Percentiles rank a stretch among this genome's conserved stretches.
These are phyloP conservation scores for barrel medic (Medicago truncatula) DNA, from an alignment of 306 rosid species.

Conservation along the genomic window DNA sequence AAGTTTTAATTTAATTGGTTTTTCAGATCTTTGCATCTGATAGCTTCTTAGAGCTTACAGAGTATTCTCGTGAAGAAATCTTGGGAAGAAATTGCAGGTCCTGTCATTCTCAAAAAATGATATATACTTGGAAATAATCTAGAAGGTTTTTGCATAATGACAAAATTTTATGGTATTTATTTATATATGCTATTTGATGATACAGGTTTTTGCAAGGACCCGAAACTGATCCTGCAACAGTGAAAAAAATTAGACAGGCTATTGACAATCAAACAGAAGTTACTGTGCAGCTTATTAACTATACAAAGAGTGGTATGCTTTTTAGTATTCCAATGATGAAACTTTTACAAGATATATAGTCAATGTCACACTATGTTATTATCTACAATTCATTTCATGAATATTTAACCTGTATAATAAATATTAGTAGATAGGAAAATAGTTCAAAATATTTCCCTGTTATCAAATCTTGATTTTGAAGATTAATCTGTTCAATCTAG, in stretches of 20 bases:
- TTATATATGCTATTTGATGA: slow-evolving; percentile 34
- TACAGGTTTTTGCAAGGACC: slow-evolving; percentile 95
- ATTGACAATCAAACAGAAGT: slow-evolving; percentile 90
- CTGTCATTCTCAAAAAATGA: background rate
- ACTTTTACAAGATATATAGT: slow-evolving; percentile 19
- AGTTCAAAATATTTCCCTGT: slow-evolving; percentile 11
- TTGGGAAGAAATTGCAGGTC: slow-evolving; percentile 98
- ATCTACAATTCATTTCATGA: background rate
- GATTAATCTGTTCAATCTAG: slow-evolving; percentile 53
- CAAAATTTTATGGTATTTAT: background rate
- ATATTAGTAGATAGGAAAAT: background rate
- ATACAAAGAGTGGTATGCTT: slow-evolving; percentile 77
- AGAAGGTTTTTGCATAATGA: background rate
- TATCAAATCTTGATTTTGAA: slow-evolving; percentile 21
- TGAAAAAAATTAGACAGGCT: slow-evolving; percentile 86
- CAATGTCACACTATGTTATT: background rate
- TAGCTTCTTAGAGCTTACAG: slow-evolving; percentile 96
- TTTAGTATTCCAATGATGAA: slow-evolving; percentile 22
- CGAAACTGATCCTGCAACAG: slow-evolving; percentile 93
- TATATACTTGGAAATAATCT: background rate
- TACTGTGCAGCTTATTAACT: slow-evolving; percentile 93
- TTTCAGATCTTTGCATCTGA: slow-evolving; percentile 95
- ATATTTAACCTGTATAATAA: slow-evolving; percentile 10
- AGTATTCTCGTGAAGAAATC: slow-evolving; percentile 95
- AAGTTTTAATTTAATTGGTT: slow-evolving; percentile 19